Evolutionary conservation across 129 eudicot genomes (phyloP).

Genomic region (Daucus carota): DH1_v3.0 NC_030389.2:43265001-43265500

Average conservation of each 20-base stretch:
- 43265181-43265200: slow-evolving; percentile 57
- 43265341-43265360: neutral
- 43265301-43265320: neutral
- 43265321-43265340: neutral
- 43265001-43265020: neutral
- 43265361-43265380: slow-evolving; percentile 57
- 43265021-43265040: neutral
- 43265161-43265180: slow-evolving; percentile 61
- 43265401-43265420: slow-evolving; percentile 60
- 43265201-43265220: slow-evolving; percentile 57
- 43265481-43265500: neutral
- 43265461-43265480: slow-evolving; percentile 27
- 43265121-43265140: neutral
- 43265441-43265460: slow-evolving; percentile 97
- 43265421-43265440: slow-evolving; percentile 79
- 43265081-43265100: neutral
- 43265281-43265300: slow-evolving; percentile 82
- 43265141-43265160: slow-evolving; percentile 49
- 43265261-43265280: slow-evolving; percentile 75
- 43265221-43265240: slow-evolving; percentile 64
- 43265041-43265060: neutral
- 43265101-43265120: neutral
- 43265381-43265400: slow-evolving; percentile 68
- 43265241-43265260: slow-evolving; percentile 84
- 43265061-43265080: neutral